Evolutionary conservation across 202 grass and related monocot species (phyloP), one percentile per base, ranked within the genome.

Genomic region (Alloteropsis angusta): DNA sequence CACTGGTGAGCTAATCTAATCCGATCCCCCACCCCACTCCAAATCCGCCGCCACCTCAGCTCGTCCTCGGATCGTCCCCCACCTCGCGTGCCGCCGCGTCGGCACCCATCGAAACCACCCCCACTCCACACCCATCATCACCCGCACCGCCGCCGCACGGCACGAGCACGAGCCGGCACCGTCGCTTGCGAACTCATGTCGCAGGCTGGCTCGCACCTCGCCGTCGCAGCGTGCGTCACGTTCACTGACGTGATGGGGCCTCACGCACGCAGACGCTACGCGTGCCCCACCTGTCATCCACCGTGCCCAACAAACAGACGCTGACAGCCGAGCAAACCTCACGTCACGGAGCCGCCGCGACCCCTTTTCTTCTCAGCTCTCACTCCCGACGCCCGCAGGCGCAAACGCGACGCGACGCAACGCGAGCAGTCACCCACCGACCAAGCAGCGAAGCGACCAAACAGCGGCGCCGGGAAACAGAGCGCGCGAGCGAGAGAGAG

Each of bases 41-140:
- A 23, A 22, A 60, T 14, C 43, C 5, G 64, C 43, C 5, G 64
- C 84, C 63, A 76, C 84, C 53, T 75, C 83, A 60, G 19, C 50
- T 23, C 14, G 26, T 37, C 65, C 38, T 80, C 62, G 62, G 66
- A 49, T 48, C 32, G 54, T n/a, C 8, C 68, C 10, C 64, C 10
- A 10, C 44, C 43, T 50, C 83, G 12, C 23, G 68, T 75, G 75
- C 47, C 60, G 69, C 69, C 76, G 83, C 76, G 68, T 85, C 83
- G 76, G 49, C 67, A 41, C 71, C 76, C 68, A 68, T 68, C 30
- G 84, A 5, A 28, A 60, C 12, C 22, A 60, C 15, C 65, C 26
- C 56, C 37, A 48, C 22, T 35, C 57, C 41, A 5, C 25, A 17
- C 21, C 21, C 11, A 12, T 3, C 28, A 30, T 30, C 28, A 30